Evolutionary conservation across 1,284 basidiomycete species (phyloP).

Genomic region (Pseudozyma sp.): DNA sequence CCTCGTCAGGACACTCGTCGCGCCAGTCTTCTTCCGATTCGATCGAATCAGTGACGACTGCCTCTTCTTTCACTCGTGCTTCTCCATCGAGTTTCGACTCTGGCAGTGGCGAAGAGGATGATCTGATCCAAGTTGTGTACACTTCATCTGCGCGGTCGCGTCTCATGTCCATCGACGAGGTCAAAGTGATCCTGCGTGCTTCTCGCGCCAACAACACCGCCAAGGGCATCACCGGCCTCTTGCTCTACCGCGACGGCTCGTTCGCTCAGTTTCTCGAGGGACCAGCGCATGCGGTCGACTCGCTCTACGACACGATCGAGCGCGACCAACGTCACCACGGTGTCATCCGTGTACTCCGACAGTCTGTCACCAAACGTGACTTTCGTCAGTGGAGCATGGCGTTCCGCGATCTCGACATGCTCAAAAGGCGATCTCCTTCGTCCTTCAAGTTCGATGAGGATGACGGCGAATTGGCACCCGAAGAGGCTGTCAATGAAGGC

Average conservation of each 20-base stretch:
- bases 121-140: constrained; percentile 50
- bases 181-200: constrained; percentile 29
- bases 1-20: constrained; percentile 27
- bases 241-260: constrained; percentile 48
- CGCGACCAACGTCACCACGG: constrained; percentile 43
- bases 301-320: constrained; percentile 38
- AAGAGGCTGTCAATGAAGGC: constrained; percentile 28
- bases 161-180: constrained; percentile 23
- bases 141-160: constrained; percentile 41
- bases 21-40: constrained; percentile 44
- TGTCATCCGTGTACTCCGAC: constrained; percentile 35
- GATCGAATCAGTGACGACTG: constrained; percentile 21
- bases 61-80: constrained; percentile 12
- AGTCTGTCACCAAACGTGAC: constrained; percentile 35
- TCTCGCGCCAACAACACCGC: constrained; percentile 40
- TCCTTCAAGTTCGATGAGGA: background rate
- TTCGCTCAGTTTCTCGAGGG: constrained; percentile 56
- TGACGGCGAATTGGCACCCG: constrained; percentile 12
- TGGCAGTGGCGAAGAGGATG: constrained; percentile 11
- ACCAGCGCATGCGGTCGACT: constrained; percentile 29
- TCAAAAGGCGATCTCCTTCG: constrained; percentile 8
- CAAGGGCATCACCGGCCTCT: constrained; percentile 39
- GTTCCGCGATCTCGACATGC: constrained; percentile 49
- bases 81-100: constrained; percentile 14
- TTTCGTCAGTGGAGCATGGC: constrained; percentile 54